Evolutionary conservation across 2,329 filamentous ascomycete species (phyloP).

Genomic region (Fusarium temperatum): DNA sequence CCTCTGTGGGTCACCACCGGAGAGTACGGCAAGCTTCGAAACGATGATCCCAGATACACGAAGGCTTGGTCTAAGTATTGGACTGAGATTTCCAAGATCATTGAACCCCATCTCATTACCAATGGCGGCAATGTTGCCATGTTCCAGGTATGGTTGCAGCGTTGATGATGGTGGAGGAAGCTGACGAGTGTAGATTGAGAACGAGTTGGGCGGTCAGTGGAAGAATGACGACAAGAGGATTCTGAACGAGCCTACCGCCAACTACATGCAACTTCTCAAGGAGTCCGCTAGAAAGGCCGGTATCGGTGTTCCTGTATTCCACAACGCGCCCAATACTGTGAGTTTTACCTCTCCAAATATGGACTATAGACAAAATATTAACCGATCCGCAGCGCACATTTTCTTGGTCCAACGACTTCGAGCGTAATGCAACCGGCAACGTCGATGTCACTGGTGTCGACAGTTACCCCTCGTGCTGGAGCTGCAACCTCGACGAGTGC

Average conservation of each 20-base stretch:
- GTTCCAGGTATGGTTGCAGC: conserved; percentile 47
- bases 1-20: conserved; percentile 71
- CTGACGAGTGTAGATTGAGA: conserved; percentile 55
- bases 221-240: conserved; percentile 51
- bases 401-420: conserved; percentile 70
- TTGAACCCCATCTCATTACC: conserved; percentile 63
- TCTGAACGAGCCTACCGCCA: conserved; percentile 57
- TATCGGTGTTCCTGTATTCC: conserved; percentile 65
- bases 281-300: conserved; percentile 62
- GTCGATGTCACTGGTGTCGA: conserved; percentile 64
- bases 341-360: conserved; percentile 28
- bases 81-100: conserved; percentile 58
- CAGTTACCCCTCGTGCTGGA: conserved; percentile 68
- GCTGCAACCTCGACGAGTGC: conserved; percentile 69
- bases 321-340: conserved; percentile 68
- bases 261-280: conserved; percentile 68
- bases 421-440: conserved; percentile 62
- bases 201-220: conserved; percentile 60
- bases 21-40: conserved; percentile 61
- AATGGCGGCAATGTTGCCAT: conserved; percentile 65
- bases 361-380: conserved; percentile 40
- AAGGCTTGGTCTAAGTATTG: conserved; percentile 65
- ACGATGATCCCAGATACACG: conserved; percentile 62
- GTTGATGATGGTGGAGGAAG: rapidly evolving
- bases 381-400: conserved; percentile 14